Evolutionary conservation across 495 filamentous ascomycete genomes (phyloP).

Genomic region (Thozetella sp.): DNA sequence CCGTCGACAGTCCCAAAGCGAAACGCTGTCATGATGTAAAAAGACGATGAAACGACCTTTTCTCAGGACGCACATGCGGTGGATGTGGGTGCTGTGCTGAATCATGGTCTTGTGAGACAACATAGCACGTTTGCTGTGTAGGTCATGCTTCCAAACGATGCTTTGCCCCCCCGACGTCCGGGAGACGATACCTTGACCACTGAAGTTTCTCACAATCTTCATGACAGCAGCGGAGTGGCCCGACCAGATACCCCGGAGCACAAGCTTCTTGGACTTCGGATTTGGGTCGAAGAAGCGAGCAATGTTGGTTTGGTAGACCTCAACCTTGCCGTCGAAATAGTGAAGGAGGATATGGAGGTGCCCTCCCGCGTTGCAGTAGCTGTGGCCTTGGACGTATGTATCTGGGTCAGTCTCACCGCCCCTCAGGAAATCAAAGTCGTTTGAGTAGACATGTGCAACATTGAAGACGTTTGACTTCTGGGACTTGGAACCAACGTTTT

Average conservation of each 20-base stretch:
- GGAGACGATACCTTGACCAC: slow-evolving; percentile 79
- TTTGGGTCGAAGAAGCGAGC: slow-evolving; percentile 83
- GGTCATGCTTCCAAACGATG: slow-evolving; percentile 78
- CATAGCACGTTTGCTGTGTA: slow-evolving; percentile 40
- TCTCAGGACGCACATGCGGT: slow-evolving; percentile 76
- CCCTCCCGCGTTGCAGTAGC: slow-evolving; percentile 67
- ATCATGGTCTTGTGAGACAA: slow-evolving; percentile 72
- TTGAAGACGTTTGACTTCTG: slow-evolving; percentile 78
- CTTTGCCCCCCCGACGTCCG: slow-evolving; percentile 78
- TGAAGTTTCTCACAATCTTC: slow-evolving; percentile 82
- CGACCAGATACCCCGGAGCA: slow-evolving; percentile 68
- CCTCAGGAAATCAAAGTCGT: slow-evolving; percentile 67
- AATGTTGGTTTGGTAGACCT: slow-evolving; percentile 77
- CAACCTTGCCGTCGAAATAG: slow-evolving; percentile 82
- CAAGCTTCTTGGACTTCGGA: slow-evolving; percentile 63
- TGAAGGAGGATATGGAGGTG: slow-evolving; percentile 80
- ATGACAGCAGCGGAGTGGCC: slow-evolving; percentile 81
- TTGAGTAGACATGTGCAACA: slow-evolving; percentile 71
- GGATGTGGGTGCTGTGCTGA: slow-evolving; percentile 73
- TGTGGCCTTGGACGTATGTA: slow-evolving; percentile 68
- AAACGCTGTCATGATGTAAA: slow-evolving; percentile 74
- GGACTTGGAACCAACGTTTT: slow-evolving; percentile 80
- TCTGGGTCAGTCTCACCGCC: slow-evolving; percentile 33
- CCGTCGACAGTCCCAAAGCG: slow-evolving; percentile 77
- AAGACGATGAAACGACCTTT: slow-evolving; percentile 80